Evolutionary conservation across 768 basidiomycete species (phyloP).

Genomic region (Lentinula edodes): DNA sequence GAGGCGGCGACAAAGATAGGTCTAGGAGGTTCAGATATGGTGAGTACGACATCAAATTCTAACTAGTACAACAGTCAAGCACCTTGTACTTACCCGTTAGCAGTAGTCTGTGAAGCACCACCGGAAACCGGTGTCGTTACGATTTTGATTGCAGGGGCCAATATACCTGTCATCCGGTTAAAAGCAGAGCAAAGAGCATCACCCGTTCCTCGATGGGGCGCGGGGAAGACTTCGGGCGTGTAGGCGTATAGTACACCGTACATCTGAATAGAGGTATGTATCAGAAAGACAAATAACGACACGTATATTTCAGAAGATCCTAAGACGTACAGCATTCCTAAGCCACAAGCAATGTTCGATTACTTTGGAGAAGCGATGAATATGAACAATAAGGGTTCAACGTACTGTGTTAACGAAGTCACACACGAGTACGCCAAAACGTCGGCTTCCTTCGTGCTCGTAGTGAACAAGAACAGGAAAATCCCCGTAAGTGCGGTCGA

Average conservation of each 20-base stretch:
- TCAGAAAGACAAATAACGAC: background rate
- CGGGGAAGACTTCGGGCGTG: slow-evolving; percentile 57
- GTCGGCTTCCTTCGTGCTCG: slow-evolving; percentile 30
- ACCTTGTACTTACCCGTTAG: slow-evolving; percentile 26
- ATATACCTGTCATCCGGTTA: slow-evolving; percentile 42
- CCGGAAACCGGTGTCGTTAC: slow-evolving; percentile 31
- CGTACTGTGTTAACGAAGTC: slow-evolving; percentile 35
- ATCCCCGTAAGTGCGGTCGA: slow-evolving; percentile 39
- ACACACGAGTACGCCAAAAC: slow-evolving; percentile 44
- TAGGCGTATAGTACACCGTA: slow-evolving; percentile 53
- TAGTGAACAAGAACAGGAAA: slow-evolving; percentile 49
- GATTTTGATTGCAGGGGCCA: slow-evolving; percentile 45
- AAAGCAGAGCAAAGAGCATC: slow-evolving; percentile 43
- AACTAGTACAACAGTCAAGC: background rate
- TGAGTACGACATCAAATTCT: background rate
- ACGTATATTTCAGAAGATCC: background rate
- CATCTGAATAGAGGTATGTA: slow-evolving; percentile 24
- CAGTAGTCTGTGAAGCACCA: slow-evolving; percentile 19
- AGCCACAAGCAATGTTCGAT: background rate
- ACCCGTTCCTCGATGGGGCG: slow-evolving; percentile 50
- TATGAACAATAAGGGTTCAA: background rate
- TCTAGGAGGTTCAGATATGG: slow-evolving; percentile 16
- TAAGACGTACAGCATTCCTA: slow-evolving; percentile 31
- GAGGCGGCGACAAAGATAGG: slow-evolving; percentile 45
- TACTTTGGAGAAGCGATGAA: background rate